Percentiles rank a stretch among this genome's conserved stretches.
Evolutionary conservation across 345 rosid genomes (phyloP).

Genomic region (Theobroma cacao): DNA sequence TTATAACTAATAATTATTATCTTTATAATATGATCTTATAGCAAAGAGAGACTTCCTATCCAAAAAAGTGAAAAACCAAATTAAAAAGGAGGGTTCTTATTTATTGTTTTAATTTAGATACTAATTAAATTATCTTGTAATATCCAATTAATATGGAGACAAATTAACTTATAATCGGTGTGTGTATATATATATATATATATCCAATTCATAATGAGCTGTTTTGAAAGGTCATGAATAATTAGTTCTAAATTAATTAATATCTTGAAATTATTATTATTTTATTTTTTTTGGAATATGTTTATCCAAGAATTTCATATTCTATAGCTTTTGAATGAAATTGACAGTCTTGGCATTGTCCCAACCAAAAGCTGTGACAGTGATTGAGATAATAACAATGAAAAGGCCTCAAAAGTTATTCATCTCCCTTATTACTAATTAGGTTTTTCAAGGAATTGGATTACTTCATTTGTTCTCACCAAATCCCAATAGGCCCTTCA

Average conservation of each 20-base stretch:
- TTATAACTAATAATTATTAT: too few species aligned
- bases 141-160: too few species aligned
- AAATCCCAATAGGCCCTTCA: not conserved
- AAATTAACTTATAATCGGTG: too few species aligned
- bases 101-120: too few species aligned
- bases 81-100: too few species aligned
- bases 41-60: too few species aligned
- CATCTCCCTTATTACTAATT: not conserved
- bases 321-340: constrained; percentile 23
- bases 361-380: constrained; percentile 25
- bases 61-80: too few species aligned
- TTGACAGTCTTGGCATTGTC: constrained; percentile 33
- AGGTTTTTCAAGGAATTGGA: not conserved
- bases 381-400: constrained; percentile 18
- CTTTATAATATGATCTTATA: too few species aligned
- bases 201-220: not conserved
- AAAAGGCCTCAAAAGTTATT: not conserved
- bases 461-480: not conserved
- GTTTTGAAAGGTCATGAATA: not conserved
- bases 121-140: too few species aligned
- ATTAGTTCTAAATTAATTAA: not conserved
- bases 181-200: too few species aligned
- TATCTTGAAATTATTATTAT: not conserved
- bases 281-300: not conserved
- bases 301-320: constrained; percentile 6